A percentile compares a stretch with the other conserved stretches of the same genome.
Evolutionary conservation across 768 basidiomycete genomes (phyloP).

Genomic region (Kondoa subrosea): DNA sequence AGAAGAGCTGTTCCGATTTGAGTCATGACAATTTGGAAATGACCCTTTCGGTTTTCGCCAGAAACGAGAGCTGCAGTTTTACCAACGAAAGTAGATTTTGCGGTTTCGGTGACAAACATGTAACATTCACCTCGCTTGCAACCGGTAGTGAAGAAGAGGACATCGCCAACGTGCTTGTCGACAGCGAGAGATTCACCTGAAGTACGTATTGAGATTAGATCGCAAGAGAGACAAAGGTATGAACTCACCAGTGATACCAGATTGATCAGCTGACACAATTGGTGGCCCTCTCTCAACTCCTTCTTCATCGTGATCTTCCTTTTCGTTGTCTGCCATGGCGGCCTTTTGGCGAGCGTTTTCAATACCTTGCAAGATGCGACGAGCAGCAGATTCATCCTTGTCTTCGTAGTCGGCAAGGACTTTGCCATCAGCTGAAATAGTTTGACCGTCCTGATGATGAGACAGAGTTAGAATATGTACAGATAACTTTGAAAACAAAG

Average conservation of each 20-base stretch:
- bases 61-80: slow-evolving; percentile 38
- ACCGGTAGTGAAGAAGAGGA: slow-evolving; percentile 35
- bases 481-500: background rate
- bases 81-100: slow-evolving; percentile 38
- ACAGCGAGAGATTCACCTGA: slow-evolving; percentile 39
- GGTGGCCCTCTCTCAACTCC: slow-evolving; percentile 35
- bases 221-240: background rate
- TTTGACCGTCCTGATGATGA: slow-evolving; percentile 34
- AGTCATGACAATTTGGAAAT: slow-evolving; percentile 38
- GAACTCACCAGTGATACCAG: slow-evolving; percentile 18
- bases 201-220: slow-evolving; percentile 18
- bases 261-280: slow-evolving; percentile 37
- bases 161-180: slow-evolving; percentile 38
- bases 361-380: slow-evolving; percentile 29
- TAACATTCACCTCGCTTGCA: slow-evolving; percentile 35
- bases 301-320: slow-evolving; percentile 31
- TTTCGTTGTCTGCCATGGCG: slow-evolving; percentile 14
- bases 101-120: slow-evolving; percentile 33
- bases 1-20: slow-evolving; percentile 38
- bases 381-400: slow-evolving; percentile 30
- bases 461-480: background rate
- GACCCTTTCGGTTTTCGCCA: slow-evolving; percentile 33
- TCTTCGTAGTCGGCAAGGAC: slow-evolving; percentile 36
- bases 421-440: slow-evolving; percentile 39
- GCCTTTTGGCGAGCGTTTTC: slow-evolving; percentile 17